Evolutionary conservation across 2,329 filamentous ascomycete genomes (phyloP).

Genomic region (Amauroascus verrucosus): DNA sequence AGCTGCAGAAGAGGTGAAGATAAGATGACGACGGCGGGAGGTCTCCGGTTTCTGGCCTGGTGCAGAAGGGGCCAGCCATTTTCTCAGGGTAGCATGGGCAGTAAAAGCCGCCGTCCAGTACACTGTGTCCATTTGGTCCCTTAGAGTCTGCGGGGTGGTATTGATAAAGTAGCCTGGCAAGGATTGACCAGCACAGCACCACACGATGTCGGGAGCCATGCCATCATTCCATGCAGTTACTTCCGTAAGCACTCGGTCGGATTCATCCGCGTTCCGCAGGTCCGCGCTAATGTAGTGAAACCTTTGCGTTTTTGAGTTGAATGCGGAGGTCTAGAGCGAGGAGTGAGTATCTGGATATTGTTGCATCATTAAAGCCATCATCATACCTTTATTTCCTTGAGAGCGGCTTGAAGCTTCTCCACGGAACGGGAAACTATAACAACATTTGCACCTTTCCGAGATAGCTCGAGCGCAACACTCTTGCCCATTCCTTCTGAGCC

Average conservation of each 20-base stretch:
- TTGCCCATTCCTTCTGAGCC: slow-evolving; percentile 89
- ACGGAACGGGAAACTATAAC: slow-evolving; percentile 73
- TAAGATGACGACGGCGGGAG: slow-evolving; percentile 54
- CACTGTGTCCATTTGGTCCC: slow-evolving; percentile 81
- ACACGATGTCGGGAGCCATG: slow-evolving; percentile 68
- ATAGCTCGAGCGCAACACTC: slow-evolving; percentile 60
- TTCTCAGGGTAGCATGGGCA: slow-evolving; percentile 64
- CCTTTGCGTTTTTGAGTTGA: slow-evolving; percentile 55
- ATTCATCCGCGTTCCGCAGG: slow-evolving; percentile 60
- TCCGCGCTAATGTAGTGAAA: slow-evolving; percentile 82
- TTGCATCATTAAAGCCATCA: neutral
- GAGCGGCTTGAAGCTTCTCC: slow-evolving; percentile 60
- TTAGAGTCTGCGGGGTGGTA: slow-evolving; percentile 54
- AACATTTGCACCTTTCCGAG: slow-evolving; percentile 74
- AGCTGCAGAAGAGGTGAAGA: slow-evolving; percentile 72
- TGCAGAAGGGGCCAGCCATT: slow-evolving; percentile 52
- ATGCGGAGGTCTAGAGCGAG: slow-evolving; percentile 49
- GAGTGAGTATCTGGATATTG: slow-evolving; percentile 11
- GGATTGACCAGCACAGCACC: slow-evolving; percentile 74
- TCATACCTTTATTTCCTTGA: slow-evolving; percentile 54
- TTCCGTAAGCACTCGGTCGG: slow-evolving; percentile 58
- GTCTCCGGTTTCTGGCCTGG: slow-evolving; percentile 23
- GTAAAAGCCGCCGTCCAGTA: slow-evolving; percentile 82
- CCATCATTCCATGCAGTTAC: slow-evolving; percentile 69
- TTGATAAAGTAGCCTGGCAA: slow-evolving; percentile 70